Percentiles rank a stretch among this genome's conserved stretches.
Conservation (phyloP, 352 stramenopile genomes). For the Phytophthora podocarpi region DNA sequence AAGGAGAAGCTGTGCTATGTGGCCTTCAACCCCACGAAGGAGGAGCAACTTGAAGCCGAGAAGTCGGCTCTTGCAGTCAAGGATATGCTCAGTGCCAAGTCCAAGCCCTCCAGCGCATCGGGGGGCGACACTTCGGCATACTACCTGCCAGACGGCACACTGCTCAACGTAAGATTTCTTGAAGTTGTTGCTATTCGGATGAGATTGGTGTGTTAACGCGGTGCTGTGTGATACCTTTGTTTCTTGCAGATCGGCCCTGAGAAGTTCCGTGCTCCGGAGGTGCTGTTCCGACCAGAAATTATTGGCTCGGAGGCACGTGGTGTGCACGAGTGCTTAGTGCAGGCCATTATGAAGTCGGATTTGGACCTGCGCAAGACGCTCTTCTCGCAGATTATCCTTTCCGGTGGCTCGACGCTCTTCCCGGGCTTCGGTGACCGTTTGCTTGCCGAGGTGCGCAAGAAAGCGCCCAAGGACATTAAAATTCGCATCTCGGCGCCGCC, state of each 20-base stretch:
- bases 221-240: not conserved
- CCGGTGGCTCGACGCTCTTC: slow-evolving; percentile 95
- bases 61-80: slow-evolving; percentile 59
- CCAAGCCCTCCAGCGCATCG: slow-evolving; percentile 35
- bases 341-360: slow-evolving; percentile 97
- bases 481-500: slow-evolving; percentile 96
- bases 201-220: not conserved
- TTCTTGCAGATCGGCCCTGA: slow-evolving; percentile 70
- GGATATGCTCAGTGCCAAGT: slow-evolving; percentile 56
- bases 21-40: slow-evolving; percentile 83
- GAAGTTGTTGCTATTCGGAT: not conserved
- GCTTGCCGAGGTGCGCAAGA: slow-evolving; percentile 93
- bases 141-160: slow-evolving; percentile 82
- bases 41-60: slow-evolving; percentile 82
- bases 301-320: slow-evolving; percentile 82
- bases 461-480: slow-evolving; percentile 92
- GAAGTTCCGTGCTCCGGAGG: slow-evolving; percentile 81
- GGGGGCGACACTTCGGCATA: slow-evolving; percentile 71
- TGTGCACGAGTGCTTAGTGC: slow-evolving; percentile 88
- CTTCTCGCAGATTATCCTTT: slow-evolving; percentile 93
- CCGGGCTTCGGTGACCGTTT: slow-evolving; percentile 95
- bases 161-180: slow-evolving; percentile 67
- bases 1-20: slow-evolving; percentile 91
- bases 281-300: slow-evolving; percentile 84
- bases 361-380: slow-evolving; percentile 95